A percentile compares a stretch with the other conserved stretches of the same genome.
phyloP scores from a whole-genome alignment of 2,329 filamentous ascomycete species.

The Fusarium fracticaudum region DNA sequence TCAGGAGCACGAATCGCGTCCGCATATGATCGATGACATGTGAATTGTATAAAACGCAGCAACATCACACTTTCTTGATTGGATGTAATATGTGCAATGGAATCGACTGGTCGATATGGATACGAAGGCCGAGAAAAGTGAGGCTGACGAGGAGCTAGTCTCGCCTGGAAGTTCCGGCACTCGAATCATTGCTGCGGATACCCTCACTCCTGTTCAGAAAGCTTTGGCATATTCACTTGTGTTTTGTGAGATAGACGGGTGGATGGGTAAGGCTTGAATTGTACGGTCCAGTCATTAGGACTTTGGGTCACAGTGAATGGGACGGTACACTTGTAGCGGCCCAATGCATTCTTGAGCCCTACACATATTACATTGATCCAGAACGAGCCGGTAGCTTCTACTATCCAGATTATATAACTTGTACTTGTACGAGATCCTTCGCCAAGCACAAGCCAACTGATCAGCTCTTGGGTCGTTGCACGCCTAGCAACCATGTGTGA shows the following conservation, averaged over 20 bases:
- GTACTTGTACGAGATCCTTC: not conserved
- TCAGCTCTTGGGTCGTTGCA: not conserved
- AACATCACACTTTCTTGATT: not conserved
- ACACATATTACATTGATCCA: not conserved
- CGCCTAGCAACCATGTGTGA: not conserved
- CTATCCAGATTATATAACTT: not conserved
- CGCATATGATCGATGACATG: not conserved
- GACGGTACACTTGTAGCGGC: not conserved
- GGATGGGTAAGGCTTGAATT: not conserved
- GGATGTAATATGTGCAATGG: not conserved
- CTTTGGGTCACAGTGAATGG: not conserved
- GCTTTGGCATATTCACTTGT: not conserved
- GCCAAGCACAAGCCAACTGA: not conserved
- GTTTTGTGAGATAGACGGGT: not conserved
- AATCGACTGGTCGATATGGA: not conserved
- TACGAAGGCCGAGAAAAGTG: constrained; percentile 6
- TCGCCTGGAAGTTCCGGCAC: not conserved
- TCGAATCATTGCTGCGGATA: constrained; percentile 3
- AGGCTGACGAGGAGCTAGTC: constrained; percentile 19
- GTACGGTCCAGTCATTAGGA: not conserved
- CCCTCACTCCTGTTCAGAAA: not conserved
- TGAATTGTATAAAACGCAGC: not conserved
- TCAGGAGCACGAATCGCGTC: not conserved
- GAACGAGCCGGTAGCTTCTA: not conserved
- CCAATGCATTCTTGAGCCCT: constrained; percentile 12